phyloP scores from a whole-genome alignment of 768 basidiomycete genomes.

The Russula griseocarnosa region DNA sequence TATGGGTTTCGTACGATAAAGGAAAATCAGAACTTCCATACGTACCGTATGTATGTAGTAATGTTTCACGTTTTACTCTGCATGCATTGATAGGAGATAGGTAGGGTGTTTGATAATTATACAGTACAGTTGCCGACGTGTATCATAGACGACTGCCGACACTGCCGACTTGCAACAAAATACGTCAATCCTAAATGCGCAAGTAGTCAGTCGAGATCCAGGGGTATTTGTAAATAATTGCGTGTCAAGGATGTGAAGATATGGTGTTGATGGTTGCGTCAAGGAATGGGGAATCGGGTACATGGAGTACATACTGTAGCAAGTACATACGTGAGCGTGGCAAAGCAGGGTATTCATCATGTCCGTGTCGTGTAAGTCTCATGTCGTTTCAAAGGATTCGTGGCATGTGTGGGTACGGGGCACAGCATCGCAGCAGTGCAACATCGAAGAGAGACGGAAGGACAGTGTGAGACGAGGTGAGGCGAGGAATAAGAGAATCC shows the following conservation, averaged over 20 bases:
- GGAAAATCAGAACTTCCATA: not conserved
- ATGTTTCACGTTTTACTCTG: not conserved
- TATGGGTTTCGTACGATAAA: too few relatives aligned
- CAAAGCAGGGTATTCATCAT: conserved; percentile 11
- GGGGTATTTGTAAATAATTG: conserved; percentile 3
- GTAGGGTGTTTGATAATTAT: not conserved
- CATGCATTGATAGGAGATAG: not conserved
- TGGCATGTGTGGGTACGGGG: not conserved
- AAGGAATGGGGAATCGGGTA: not conserved
- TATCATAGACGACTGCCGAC: not conserved
- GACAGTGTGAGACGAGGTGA: not conserved
- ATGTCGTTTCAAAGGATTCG: not conserved
- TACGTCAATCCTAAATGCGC: conserved; percentile 1
- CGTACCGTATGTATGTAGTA: not conserved
- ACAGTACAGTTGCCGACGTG: not conserved
- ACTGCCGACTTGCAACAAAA: not conserved
- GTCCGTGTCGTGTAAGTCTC: conserved; percentile 5
- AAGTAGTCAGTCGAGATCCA: conserved; percentile 1
- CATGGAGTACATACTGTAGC: conserved; percentile 17
- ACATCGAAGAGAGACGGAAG: not conserved
- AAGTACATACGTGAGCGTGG: conserved; percentile 12
- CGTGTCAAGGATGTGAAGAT: conserved; percentile 8
- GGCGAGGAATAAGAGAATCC: not conserved
- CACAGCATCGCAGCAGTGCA: not conserved
- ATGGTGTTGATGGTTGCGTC: conserved; percentile 1